Conservation (phyloP, 176 grass and related monocot species). For the Canna indica region DNA sequence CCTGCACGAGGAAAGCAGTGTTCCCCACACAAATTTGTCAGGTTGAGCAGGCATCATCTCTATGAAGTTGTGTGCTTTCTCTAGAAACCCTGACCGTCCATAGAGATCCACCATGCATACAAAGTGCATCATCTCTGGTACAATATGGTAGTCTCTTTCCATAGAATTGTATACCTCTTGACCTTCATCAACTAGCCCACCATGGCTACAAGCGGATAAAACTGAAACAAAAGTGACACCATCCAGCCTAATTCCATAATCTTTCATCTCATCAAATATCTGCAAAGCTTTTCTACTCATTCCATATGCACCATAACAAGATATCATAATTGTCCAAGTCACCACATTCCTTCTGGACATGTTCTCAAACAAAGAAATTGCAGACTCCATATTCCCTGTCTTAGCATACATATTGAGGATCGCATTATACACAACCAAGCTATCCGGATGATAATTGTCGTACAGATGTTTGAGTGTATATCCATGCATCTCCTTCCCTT, state of each 20-base stretch:
- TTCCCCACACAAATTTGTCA: conserved; percentile 7
- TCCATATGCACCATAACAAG: conserved; percentile 13
- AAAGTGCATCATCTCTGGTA: conserved; percentile 18
- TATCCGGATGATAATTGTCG: not conserved
- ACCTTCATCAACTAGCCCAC: conserved; percentile 22
- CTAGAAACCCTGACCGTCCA: conserved; percentile 6
- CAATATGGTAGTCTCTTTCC: conserved; percentile 5
- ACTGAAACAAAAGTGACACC: conserved; percentile 10
- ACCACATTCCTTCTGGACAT: conserved; percentile 16
- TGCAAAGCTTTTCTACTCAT: conserved; percentile 9
- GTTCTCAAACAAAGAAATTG: not conserved
- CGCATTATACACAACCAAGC: conserved; percentile 2
- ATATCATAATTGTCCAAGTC: conserved; percentile 12
- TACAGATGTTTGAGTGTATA: not conserved
- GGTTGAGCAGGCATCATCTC: conserved; percentile 13
- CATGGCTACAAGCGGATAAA: conserved; percentile 18
- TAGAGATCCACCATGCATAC: conserved; percentile 21
- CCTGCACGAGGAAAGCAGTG: conserved; percentile 21
- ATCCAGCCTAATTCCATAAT: conserved; percentile 16
- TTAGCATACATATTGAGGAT: conserved; percentile 18
- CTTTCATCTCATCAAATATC: not conserved
- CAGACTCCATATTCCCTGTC: conserved; percentile 1
- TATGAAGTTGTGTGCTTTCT: conserved; percentile 12
- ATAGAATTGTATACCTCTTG: conserved; percentile 10
- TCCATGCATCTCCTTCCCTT: conserved; percentile 19